Base-by-base conservation (phyloP, 257 asterid genomes). In the Nicotiana undulata region DNA sequence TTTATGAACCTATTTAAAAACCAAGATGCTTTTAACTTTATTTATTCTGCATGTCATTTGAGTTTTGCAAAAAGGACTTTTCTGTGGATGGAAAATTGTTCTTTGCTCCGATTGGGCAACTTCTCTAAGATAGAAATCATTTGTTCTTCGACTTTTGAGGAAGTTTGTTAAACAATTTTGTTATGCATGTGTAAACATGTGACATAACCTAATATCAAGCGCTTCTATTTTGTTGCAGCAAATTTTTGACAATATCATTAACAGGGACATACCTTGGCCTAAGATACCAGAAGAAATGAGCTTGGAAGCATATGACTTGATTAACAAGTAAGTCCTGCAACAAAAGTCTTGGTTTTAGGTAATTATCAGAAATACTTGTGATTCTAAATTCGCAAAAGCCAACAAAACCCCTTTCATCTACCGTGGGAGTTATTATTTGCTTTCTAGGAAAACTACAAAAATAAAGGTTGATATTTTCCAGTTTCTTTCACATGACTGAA, bases 221-320 rank as follows among this genome's bases (percentile, higher is more conserved):
- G 18, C 61, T 83, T 56, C 75, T 82, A 81, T 75, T 58, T 46
- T 87, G 86, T 81, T 89, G 93, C 95, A 96, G 98, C 90, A 88
- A 87, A 92, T 94, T 80, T 96, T 96, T 86, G 88, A 89, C 91
- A 94, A 96, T 87, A 92, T 96, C 83, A 88, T 96, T 81, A 91
- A 96, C 85, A 87, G 98, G 88, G 94, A 90, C 86, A 93, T 96
- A 82, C 93, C 95, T 58, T 92, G 99, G 99, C 99, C 98, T 76
- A 94, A 86, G 89, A 81, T 91, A 84, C 98, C 97, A n/a, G 97
- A 92, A 55, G 99, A 96, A 89, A 86, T 96, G 88, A 92, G 93
- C 88, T 85, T 22, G 49, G 98, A 92, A 83, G 97, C 98, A 63
- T 84, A 90, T 79, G 95, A 96, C 86, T 90, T 96, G 77, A 90